Conservation (phyloP, 2,329 filamentous ascomycete genomes). For the Ophiostoma australiae region DNA sequence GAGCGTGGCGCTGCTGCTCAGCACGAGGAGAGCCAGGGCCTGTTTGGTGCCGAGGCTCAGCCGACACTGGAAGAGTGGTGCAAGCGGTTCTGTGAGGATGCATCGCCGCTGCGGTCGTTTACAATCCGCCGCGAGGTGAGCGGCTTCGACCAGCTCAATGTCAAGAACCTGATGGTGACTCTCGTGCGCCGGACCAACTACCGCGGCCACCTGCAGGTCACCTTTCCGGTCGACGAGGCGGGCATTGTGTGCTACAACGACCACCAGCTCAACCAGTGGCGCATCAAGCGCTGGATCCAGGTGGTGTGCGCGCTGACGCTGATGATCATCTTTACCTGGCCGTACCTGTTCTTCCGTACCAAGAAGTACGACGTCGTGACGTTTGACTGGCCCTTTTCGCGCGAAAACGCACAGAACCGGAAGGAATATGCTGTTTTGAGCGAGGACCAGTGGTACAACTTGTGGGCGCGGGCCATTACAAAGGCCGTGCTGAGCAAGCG, state of each 20-base stretch:
- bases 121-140: constrained; percentile 47
- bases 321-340: constrained; percentile 66
- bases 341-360: constrained; percentile 62
- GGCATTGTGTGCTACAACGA: constrained; percentile 60
- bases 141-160: constrained; percentile 55
- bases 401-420: constrained; percentile 33
- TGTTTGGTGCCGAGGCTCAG: not conserved
- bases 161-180: constrained; percentile 50
- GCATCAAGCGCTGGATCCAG: constrained; percentile 57
- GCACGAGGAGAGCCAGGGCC: not conserved
- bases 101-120: constrained; percentile 54
- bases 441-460: constrained; percentile 57
- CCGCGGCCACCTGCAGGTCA: constrained; percentile 54
- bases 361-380: constrained; percentile 60
- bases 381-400: constrained; percentile 56
- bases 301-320: constrained; percentile 63
- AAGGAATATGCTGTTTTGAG: constrained; percentile 50
- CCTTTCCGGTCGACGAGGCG: constrained; percentile 54
- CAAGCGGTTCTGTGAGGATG: constrained; percentile 58
- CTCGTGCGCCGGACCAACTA: constrained; percentile 63
- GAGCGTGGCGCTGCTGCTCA: constrained; percentile 5
- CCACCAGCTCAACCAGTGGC: constrained; percentile 59
- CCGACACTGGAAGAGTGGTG: constrained; percentile 56
- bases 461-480: constrained; percentile 58
- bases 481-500: constrained; percentile 55